These are phyloP conservation scores for Pseudogymnoascus sp. DNA, from an alignment of 2,329 filamentous ascomycete genomes.

Conservation along the genomic window DNA sequence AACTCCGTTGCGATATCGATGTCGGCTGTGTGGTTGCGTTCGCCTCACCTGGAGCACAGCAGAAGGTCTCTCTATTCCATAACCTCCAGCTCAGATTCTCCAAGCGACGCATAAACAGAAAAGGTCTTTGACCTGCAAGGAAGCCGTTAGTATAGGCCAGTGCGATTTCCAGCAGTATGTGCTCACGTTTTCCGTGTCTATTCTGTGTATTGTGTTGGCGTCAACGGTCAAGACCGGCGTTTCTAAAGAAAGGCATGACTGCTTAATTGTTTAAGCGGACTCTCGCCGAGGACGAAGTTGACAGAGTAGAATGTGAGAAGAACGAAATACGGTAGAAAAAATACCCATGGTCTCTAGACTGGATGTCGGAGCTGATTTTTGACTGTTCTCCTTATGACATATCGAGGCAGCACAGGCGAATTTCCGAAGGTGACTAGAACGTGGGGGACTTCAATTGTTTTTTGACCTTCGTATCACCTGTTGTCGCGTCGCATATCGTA, in stretches of 20 bases:
- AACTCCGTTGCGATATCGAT: conserved; percentile 27
- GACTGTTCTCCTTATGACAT: too few relatives aligned
- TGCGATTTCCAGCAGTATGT: background rate
- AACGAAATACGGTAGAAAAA: too few relatives aligned
- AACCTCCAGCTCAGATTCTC: conserved; percentile 95
- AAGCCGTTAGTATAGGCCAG: background rate
- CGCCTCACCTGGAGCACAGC: conserved; percentile 59
- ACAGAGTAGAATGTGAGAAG: too few relatives aligned
- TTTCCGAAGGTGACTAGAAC: too few relatives aligned
- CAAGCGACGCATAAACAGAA: conserved; percentile 90
- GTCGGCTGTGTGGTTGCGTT: conserved; percentile 37
- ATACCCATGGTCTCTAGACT: too few relatives aligned
- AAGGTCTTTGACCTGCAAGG: conserved; percentile 61
- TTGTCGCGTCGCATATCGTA: too few relatives aligned
- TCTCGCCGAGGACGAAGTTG: conserved; percentile 30
- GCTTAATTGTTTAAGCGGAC: conserved; percentile 22
- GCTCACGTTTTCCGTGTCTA: conserved; percentile 73
- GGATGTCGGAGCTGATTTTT: too few relatives aligned
- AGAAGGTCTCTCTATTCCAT: conserved; percentile 91
- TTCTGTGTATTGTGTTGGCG: conserved; percentile 84
- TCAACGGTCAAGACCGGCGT: conserved; percentile 87
- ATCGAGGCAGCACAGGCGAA: too few relatives aligned
- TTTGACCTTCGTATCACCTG: too few relatives aligned
- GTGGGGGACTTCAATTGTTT: too few relatives aligned
- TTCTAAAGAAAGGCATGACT: conserved; percentile 78